phyloP scores from a whole-genome alignment of 805 yeast genomes.

The Tetrapisispora namnaoensis region DNA sequence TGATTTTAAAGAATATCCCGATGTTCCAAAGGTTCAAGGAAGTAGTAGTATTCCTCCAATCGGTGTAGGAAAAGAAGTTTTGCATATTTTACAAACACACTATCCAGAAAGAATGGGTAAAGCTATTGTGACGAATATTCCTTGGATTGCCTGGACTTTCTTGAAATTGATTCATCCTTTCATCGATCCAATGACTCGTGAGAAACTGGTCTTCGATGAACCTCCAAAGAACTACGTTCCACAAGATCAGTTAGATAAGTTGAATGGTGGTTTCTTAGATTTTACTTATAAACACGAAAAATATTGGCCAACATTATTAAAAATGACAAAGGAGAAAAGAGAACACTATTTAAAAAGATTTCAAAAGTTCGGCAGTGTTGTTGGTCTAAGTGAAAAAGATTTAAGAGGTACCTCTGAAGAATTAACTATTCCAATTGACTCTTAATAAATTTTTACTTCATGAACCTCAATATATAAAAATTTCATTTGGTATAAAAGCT shows the following conservation, averaged over 20 bases:
- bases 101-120: conserved; percentile 95
- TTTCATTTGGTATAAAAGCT: neutral
- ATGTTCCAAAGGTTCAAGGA: conserved; percentile 45
- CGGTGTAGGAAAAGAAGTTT: conserved; percentile 80
- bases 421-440: conserved; percentile 19
- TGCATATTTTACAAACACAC: conserved; percentile 90
- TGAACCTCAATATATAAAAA: neutral
- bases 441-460: neutral
- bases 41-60: conserved; percentile 76
- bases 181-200: conserved; percentile 91
- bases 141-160: conserved; percentile 90
- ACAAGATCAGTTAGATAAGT: conserved; percentile 64
- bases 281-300: conserved; percentile 71
- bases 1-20: conserved; percentile 73
- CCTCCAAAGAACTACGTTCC: conserved; percentile 83
- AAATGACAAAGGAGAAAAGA: conserved; percentile 51
- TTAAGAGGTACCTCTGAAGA: conserved; percentile 42
- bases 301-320: conserved; percentile 68
- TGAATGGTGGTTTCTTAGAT: conserved; percentile 77
- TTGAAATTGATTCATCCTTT: conserved; percentile 87
- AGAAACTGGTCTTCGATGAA: conserved; percentile 83
- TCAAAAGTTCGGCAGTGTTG: conserved; percentile 52
- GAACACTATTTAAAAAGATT: conserved; percentile 59
- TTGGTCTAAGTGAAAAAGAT: conserved; percentile 79
- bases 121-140: conserved; percentile 85